Conservation (phyloP, 1,284 basidiomycete species). For the Golubevia pallescens region DNA sequence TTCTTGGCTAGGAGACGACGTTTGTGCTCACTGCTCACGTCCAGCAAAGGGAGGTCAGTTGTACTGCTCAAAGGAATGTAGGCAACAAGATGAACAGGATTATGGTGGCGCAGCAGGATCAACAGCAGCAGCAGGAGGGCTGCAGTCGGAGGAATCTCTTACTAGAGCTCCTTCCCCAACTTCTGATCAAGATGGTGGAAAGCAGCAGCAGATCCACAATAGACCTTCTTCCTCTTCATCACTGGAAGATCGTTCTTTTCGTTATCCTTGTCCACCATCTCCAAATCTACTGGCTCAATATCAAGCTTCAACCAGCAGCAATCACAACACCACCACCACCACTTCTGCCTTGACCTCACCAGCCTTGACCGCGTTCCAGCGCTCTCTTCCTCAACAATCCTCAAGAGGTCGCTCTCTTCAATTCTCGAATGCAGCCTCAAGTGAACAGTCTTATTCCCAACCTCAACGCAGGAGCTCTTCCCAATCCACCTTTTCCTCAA, state of each 20-base stretch:
- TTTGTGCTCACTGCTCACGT: constrained; percentile 43
- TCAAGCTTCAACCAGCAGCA: constrained; percentile 20
- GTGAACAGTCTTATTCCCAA: constrained; percentile 2
- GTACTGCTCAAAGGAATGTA: constrained; percentile 45
- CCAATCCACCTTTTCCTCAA: constrained; percentile 47
- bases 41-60: constrained; percentile 29
- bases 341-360: constrained; percentile 38
- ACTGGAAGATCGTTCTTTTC: constrained; percentile 14
- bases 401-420: background rate
- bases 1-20: constrained; percentile 44
- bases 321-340: too few relatives aligned
- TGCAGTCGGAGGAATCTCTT: too few relatives aligned
- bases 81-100: constrained; percentile 22
- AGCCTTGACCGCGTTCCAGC: constrained; percentile 39
- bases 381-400: constrained; percentile 21
- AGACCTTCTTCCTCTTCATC: background rate
- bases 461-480: constrained; percentile 38
- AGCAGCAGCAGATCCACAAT: background rate
- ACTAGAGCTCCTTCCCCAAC: background rate
- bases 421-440: constrained; percentile 11
- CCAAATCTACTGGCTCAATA: constrained; percentile 43
- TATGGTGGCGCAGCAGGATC: too few relatives aligned
- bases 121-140: too few relatives aligned
- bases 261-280: constrained; percentile 46
- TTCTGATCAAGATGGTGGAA: background rate